Evolutionary conservation across 2,329 filamentous ascomycete species (phyloP).

Genomic region (Thielaviopsis ethacetica): DNA sequence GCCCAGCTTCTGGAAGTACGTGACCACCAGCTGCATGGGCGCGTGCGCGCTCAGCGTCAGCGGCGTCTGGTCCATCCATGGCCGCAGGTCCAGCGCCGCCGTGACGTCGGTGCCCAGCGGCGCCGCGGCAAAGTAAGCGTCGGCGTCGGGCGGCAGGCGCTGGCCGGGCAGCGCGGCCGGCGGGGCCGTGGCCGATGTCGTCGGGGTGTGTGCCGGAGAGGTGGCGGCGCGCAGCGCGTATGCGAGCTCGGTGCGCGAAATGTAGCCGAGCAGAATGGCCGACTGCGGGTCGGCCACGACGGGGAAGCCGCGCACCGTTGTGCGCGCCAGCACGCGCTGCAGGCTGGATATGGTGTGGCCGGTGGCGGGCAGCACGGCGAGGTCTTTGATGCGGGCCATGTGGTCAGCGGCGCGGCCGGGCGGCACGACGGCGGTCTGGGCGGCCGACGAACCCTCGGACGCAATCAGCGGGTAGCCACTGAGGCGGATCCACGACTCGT

Average conservation of each 20-base stretch:
- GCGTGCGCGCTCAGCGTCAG: conserved; percentile 69
- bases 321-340: conserved; percentile 49
- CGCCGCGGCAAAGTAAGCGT: conserved; percentile 73
- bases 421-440: conserved; percentile 57
- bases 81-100: conserved; percentile 64
- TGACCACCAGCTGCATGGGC: conserved; percentile 68
- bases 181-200: conserved; percentile 15
- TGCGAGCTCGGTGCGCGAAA: conserved; percentile 74
- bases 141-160: conserved; percentile 50
- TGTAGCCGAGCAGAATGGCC: conserved; percentile 77
- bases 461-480: conserved; percentile 93
- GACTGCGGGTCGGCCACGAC: conserved; percentile 65
- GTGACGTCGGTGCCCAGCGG: conserved; percentile 56
- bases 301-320: conserved; percentile 80
- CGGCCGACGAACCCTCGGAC: conserved; percentile 56
- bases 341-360: conserved; percentile 75
- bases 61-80: conserved; percentile 98
- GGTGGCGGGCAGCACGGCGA: conserved; percentile 71
- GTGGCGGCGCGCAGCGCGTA: conserved; percentile 58
- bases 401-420: conserved; percentile 75
- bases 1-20: conserved; percentile 89
- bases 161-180: background rate
- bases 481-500: conserved; percentile 94
- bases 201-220: conserved; percentile 27
- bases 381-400: conserved; percentile 85